Base-by-base conservation (phyloP, 345 rosid species). In the Brassica cretica region DNA sequence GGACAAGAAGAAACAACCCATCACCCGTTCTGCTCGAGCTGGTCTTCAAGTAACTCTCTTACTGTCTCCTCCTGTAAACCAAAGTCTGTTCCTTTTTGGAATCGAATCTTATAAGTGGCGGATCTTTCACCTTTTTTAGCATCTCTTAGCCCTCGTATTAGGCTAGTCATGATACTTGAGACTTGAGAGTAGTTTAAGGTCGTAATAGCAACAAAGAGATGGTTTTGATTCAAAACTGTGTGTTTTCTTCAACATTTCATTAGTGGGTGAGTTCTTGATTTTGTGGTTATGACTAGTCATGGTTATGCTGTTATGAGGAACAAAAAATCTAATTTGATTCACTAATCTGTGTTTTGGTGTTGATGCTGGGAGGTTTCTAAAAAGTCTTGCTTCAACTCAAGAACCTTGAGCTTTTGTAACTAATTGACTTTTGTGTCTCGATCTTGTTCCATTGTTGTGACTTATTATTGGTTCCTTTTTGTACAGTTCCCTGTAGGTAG, bases 21-120 rank as follows among this genome's bases (percentile, higher is more conserved):
- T 78, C 65, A 88, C 95, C 37, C 91, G 95, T 78, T 90, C 95
- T 51, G 86, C 95, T 72, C 95, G 95, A 24, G 92, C 95, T 65
- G 95, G 95, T 73, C 88, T 90, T 6, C 92, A 90, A 89, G 94
- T 90, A 2, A 4, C 7, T 49, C 16, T 49, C 18, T 49, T 21
- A 21, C 18, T 49, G 7, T 49, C 21, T 53, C 59, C 16, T n/a
- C 16, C 21, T 64, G 10, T 70, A 2, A 15, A 39, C 59, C 19
- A 19, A 7, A 27, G 25, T n/a, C 1, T 55, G 33, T 56, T 46
- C 68, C 12, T 33, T 21, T 19, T 3, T 0, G 8, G 24, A 55
- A 33, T 73, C 39, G 15, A 46, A 33, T 14, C 15, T 64, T 41
- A 41, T 21, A 21, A 21, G 24, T 21, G 24, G 24, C 24, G 24